These are phyloP conservation scores for Erysimum cheiri DNA, from an alignment of 441 rosid species.

Conservation along the genomic window DNA sequence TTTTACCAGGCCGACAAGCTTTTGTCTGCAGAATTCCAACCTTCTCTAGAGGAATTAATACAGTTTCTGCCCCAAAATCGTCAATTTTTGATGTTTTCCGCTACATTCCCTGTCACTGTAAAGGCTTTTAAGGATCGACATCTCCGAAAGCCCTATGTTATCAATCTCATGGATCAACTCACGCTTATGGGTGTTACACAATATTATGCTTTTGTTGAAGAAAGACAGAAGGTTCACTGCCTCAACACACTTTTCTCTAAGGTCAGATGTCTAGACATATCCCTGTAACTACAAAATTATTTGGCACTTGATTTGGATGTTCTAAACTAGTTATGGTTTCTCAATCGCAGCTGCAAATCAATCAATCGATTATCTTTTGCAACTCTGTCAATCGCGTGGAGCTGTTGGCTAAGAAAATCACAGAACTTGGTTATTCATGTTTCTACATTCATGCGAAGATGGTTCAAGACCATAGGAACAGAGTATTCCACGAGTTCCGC, in stretches of 20 bases:
- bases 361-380: slow-evolving; percentile 92
- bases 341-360: slow-evolving; percentile 83
- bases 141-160: slow-evolving; percentile 73
- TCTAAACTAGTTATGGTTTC: slow-evolving; percentile 7
- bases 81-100: slow-evolving; percentile 89
- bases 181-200: slow-evolving; percentile 91
- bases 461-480: slow-evolving; percentile 96
- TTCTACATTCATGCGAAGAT: slow-evolving; percentile 93
- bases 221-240: slow-evolving; percentile 97
- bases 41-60: slow-evolving; percentile 84
- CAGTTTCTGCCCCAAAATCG: slow-evolving; percentile 77
- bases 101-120: slow-evolving; percentile 92
- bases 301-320: slow-evolving; percentile 1
- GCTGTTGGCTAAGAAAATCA: slow-evolving; percentile 89
- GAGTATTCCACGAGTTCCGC: slow-evolving; percentile 96
- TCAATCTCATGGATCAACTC: slow-evolving; percentile 96
- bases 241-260: slow-evolving; percentile 92
- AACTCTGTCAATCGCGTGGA: slow-evolving; percentile 95
- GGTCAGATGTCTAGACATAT: slow-evolving; percentile 50
- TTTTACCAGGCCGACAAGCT: slow-evolving; percentile 86
- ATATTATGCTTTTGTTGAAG: slow-evolving; percentile 93
- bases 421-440: slow-evolving; percentile 95
- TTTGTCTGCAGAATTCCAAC: slow-evolving; percentile 90
- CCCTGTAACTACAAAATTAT: slow-evolving; percentile 7
- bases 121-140: slow-evolving; percentile 90